Base-by-base conservation (phyloP, 129 eudicot species). In the Gnaphalium uliginosum region DNA sequence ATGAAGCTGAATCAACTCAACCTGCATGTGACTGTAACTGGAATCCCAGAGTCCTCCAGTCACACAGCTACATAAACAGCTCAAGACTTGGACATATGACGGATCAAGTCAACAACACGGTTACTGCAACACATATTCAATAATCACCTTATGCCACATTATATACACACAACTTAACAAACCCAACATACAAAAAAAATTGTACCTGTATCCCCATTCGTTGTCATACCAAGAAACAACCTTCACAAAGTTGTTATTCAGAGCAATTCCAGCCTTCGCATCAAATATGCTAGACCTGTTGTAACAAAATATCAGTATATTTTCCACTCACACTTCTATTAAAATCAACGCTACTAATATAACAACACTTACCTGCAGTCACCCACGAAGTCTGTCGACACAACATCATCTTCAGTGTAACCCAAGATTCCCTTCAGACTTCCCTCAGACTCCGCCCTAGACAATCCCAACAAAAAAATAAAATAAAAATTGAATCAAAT, bases 121-220 rank as follows among this genome's bases (percentile, higher is more conserved):
- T 88, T 88, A 59, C 94, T 91, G 91, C 89, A 83, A 75, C 8
- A 81, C 5, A 81, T 19, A 37, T 15, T 71, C 23, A 48, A 29
- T 23, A 70, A 62, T 2, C 48, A 71, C 5, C 35, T 48, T 32
- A 70, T 17, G 54, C 24, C 19, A 25, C 23, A 54, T n/a, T 33
- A 54, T 15, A 2, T 46, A 19, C 17, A 14, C 19, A 15, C 30
- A 1, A 59, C 5, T 69, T 8, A 25, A 23, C 53, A 14, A 25
- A 37, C 54, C 53, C n/a, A 7, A 58, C 41, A 37, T 26, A 10
- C 14, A 22, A 4, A 53, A n/a, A n/a, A 64, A 43, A 6, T 15
- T 53, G 39, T 74, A 91, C 97, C 97, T 91, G 87, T 90, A 90
- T 72, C 96, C 96, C 93, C 96, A 90, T 84, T 90, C 96, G 19